These are phyloP conservation scores for Friedmanniomyces endolithicus DNA, from an alignment of 495 filamentous ascomycete genomes.

Conservation along the genomic window DNA sequence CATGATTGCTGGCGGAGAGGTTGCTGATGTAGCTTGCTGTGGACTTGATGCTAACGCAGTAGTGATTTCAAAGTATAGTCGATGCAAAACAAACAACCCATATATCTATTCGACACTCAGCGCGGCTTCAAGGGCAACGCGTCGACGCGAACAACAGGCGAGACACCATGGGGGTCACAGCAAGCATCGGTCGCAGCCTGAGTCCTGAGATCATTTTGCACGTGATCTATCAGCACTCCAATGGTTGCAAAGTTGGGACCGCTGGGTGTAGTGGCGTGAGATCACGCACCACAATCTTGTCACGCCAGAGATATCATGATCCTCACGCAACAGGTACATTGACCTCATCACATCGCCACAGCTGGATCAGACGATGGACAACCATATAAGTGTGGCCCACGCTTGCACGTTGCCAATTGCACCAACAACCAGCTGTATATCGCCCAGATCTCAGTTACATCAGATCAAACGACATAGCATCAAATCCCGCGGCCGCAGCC, in stretches of 20 bases:
- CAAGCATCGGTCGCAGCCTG: too few species aligned
- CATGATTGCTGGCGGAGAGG: neutral
- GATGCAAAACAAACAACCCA: too few species aligned
- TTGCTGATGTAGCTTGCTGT: too few species aligned
- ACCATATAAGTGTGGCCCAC: neutral
- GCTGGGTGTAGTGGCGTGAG: neutral
- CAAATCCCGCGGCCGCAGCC: too few species aligned
- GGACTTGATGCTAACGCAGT: too few species aligned
- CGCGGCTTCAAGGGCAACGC: too few species aligned
- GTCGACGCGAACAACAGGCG: neutral
- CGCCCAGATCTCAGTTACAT: neutral
- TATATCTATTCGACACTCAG: too few species aligned
- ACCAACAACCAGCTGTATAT: neutral
- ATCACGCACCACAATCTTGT: neutral
- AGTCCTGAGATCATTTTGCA: too few species aligned
- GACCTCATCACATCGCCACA: too few species aligned
- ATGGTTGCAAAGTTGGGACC: neutral
- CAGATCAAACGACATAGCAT: neutral
- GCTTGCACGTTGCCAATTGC: neutral
- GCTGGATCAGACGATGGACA: neutral
- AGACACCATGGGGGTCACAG: neutral
- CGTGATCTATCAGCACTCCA: neutral
- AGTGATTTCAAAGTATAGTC: too few species aligned
- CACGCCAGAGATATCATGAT: neutral
- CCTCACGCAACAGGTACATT: too few species aligned